These are phyloP conservation scores for Pulveroboletus sp. DNA, from an alignment of 768 basidiomycete species.

Conservation along the genomic window DNA sequence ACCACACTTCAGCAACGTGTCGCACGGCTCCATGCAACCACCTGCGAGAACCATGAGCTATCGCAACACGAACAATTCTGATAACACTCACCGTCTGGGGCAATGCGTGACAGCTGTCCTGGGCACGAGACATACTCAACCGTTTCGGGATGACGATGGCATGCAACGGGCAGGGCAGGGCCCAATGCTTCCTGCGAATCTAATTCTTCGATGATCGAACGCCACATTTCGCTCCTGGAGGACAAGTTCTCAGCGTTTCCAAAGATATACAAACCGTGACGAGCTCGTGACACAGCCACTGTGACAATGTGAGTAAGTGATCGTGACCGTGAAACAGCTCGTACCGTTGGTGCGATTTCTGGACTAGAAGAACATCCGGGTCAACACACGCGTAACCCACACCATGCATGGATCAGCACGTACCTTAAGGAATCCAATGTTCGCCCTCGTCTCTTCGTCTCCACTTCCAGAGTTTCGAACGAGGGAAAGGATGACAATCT, in stretches of 20 bases:
- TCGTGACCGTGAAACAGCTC: background rate
- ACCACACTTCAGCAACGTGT: slow-evolving; percentile 51
- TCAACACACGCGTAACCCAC: background rate
- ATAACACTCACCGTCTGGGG: slow-evolving; percentile 50
- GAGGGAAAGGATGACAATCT: slow-evolving; percentile 70
- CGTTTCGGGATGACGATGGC: slow-evolving; percentile 49
- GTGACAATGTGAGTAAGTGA: slow-evolving; percentile 5
- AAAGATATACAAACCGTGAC: slow-evolving; percentile 68
- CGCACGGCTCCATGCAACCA: slow-evolving; percentile 60
- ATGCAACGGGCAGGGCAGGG: slow-evolving; percentile 51
- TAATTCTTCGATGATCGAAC: slow-evolving; percentile 52
- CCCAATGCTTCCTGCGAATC: slow-evolving; percentile 46
- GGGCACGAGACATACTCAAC: slow-evolving; percentile 44
- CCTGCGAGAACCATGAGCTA: slow-evolving; percentile 33
- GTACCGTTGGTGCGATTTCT: slow-evolving; percentile 54
- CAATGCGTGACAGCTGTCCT: slow-evolving; percentile 44
- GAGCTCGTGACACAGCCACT: slow-evolving; percentile 73
- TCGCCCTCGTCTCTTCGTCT: slow-evolving; percentile 33
- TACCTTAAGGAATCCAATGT: slow-evolving; percentile 75
- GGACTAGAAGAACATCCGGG: slow-evolving; percentile 34
- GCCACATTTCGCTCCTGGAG: slow-evolving; percentile 55
- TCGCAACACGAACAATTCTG: background rate
- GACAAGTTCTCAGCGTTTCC: slow-evolving; percentile 60
- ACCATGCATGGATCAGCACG: background rate
- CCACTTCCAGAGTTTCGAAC: slow-evolving; percentile 64